A percentile compares a stretch with the other conserved stretches of the same genome.
Conservation (phyloP, 2,329 filamentous ascomycete genomes). For the Pseudopyrenochaeta lycopersici region DNA sequence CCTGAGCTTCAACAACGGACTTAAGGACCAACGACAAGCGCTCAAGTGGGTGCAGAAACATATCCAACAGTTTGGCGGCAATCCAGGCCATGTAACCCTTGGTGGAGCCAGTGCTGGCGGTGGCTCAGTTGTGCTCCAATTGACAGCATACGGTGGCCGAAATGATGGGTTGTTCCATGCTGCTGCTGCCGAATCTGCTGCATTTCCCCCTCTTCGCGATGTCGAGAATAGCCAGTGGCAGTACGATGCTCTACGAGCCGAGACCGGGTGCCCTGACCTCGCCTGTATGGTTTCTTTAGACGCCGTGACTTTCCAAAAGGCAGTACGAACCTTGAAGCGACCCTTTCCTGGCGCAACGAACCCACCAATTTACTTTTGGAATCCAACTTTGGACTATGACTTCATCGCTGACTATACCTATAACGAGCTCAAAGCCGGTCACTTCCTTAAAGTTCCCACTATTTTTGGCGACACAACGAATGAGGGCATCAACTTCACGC, state of each 20-base stretch:
- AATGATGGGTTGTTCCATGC: conserved; percentile 49
- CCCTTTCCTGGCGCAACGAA: conserved; percentile 49
- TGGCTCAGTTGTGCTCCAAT: conserved; percentile 48
- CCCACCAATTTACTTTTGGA: conserved; percentile 52
- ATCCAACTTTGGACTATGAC: conserved; percentile 54
- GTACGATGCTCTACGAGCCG: conserved; percentile 49
- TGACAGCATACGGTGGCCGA: conserved; percentile 48
- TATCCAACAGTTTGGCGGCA: conserved; percentile 50
- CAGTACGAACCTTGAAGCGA: conserved; percentile 42
- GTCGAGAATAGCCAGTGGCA: conserved; percentile 53
- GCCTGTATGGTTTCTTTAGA: conserved; percentile 50
- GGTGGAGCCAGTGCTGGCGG: conserved; percentile 53
- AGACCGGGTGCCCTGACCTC: conserved; percentile 49
- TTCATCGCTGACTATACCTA: conserved; percentile 53
- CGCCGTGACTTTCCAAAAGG: conserved; percentile 49
- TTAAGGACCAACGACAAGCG: conserved; percentile 49
- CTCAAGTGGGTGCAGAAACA: conserved; percentile 49
- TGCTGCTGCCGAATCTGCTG: conserved; percentile 43
- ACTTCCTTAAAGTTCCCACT: conserved; percentile 52
- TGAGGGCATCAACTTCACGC: conserved; percentile 53
- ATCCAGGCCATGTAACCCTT: conserved; percentile 50
- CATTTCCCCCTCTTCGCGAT: conserved; percentile 51
- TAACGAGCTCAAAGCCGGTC: conserved; percentile 45
- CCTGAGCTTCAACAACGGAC: conserved; percentile 47
- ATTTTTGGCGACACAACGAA: conserved; percentile 58